Percentiles rank a stretch among this genome's conserved stretches.
Conservation (phyloP, 176 grass and related monocot species). For the Oryza nivara region DNA sequence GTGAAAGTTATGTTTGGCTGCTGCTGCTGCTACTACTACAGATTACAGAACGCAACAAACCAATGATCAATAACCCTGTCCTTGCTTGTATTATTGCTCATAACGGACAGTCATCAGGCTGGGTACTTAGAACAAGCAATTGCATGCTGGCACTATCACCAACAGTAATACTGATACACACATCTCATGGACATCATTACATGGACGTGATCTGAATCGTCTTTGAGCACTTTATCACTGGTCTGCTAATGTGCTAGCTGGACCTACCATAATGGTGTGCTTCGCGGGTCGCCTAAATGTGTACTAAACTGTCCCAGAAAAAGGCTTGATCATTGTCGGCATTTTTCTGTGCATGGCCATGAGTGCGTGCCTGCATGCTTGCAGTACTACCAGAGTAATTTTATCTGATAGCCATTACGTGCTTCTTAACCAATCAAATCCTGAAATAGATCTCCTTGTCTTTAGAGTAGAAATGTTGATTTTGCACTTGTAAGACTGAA, state of each 20-base stretch:
- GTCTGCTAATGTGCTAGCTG: constrained; percentile 23
- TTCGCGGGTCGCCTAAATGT: constrained; percentile 19
- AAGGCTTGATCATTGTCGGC: constrained; percentile 2
- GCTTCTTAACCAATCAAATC: not conserved
- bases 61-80: not conserved
- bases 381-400: not conserved
- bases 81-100: not conserved
- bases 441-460: not conserved
- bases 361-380: constrained; percentile 26
- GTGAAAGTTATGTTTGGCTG: not conserved
- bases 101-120: not conserved
- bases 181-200: constrained; percentile 34
- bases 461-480: too few species aligned
- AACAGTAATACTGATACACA: not conserved
- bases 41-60: not conserved
- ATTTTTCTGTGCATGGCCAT: constrained; percentile 32
- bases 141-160: not conserved
- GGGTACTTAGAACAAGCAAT: too few species aligned
- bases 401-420: not conserved
- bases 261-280: constrained; percentile 31
- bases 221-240: not conserved
- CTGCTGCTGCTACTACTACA: not conserved
- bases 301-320: constrained; percentile 9
- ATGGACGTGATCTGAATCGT: constrained; percentile 20
- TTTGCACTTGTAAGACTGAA: not conserved